These are phyloP conservation scores for Lathyrus tuberosus DNA, from an alignment of 306 rosid genomes.

Conservation along the genomic window DNA sequence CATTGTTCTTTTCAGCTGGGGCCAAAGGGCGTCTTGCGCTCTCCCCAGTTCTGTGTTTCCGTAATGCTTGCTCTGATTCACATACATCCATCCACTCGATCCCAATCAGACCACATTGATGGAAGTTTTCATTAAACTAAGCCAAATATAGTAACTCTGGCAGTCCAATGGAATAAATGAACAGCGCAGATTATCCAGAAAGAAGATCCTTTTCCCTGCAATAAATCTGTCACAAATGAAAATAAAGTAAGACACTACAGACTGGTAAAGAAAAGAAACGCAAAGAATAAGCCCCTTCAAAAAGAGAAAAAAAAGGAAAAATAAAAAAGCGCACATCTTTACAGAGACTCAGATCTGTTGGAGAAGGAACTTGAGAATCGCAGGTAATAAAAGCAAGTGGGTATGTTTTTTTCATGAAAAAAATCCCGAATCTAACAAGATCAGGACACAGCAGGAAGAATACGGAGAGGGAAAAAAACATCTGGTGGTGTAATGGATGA, in stretches of 20 bases:
- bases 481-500: constrained; percentile 51
- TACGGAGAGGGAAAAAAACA: constrained; percentile 49
- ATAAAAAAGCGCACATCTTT: constrained; percentile 65
- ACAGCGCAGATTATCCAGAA: constrained; percentile 49
- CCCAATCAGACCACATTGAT: constrained; percentile 82
- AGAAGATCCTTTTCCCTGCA: constrained; percentile 73
- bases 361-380: constrained; percentile 47
- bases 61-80: constrained; percentile 65
- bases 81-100: constrained; percentile 88
- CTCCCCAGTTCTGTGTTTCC: constrained; percentile 60
- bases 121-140: constrained; percentile 50
- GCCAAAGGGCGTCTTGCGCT: constrained; percentile 64
- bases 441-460: constrained; percentile 54
- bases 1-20: constrained; percentile 83
- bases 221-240: constrained; percentile 71
- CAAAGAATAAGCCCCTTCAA: constrained; percentile 50
- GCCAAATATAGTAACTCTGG: constrained; percentile 48
- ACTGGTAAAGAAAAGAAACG: constrained; percentile 51
- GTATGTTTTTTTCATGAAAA: constrained; percentile 46
- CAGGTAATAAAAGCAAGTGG: constrained; percentile 47
- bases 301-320: constrained; percentile 44
- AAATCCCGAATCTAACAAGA: constrained; percentile 60
- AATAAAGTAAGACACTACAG: constrained; percentile 59
- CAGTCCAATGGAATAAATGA: constrained; percentile 52
- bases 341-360: constrained; percentile 70